A percentile compares a stretch with the other conserved stretches of the same genome.
These are phyloP conservation scores for Botrytis medusae DNA, from an alignment of 2,329 filamentous ascomycete species.

Conservation along the genomic window DNA sequence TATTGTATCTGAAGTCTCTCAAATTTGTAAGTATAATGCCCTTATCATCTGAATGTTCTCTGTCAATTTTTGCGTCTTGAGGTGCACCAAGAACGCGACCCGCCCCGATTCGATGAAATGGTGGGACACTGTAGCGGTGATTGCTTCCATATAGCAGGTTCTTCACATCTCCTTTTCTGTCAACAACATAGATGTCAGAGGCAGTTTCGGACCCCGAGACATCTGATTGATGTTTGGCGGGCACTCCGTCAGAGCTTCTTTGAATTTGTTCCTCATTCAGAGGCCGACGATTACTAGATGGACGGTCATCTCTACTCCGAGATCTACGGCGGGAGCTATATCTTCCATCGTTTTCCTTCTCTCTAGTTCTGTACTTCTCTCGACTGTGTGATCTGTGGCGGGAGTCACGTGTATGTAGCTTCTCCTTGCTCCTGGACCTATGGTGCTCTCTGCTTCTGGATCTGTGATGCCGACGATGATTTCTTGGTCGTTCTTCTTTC, in stretches of 20 bases:
- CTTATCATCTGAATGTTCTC: constrained; percentile 51
- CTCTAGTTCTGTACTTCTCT: constrained; percentile 19
- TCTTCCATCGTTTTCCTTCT: constrained; percentile 28
- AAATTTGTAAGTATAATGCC: constrained; percentile 49
- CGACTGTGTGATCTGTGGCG: constrained; percentile 8
- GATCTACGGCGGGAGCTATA: constrained; percentile 6
- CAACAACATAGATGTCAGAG: constrained; percentile 56
- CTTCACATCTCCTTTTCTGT: constrained; percentile 73
- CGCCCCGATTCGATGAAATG: constrained; percentile 66
- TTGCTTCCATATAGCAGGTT: constrained; percentile 73
- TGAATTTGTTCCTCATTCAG: background rate
- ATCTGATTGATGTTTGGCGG: constrained; percentile 20
- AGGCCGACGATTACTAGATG: background rate
- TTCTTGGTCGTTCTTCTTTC: constrained; percentile 8
- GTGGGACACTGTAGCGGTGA: constrained; percentile 69
- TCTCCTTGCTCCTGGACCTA: constrained; percentile 10
- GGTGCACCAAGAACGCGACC: constrained; percentile 70
- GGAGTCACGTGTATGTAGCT: constrained; percentile 1
- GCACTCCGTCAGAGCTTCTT: background rate
- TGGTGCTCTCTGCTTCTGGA: constrained; percentile 18
- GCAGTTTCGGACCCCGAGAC: constrained; percentile 8
- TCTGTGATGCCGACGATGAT: constrained; percentile 20
- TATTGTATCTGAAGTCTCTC: constrained; percentile 40
- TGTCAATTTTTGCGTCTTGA: constrained; percentile 63
- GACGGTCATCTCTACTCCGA: constrained; percentile 19